Evolutionary conservation across 1,284 basidiomycete genomes (phyloP).

Genomic region (Mrakiaceae sp.): DNA sequence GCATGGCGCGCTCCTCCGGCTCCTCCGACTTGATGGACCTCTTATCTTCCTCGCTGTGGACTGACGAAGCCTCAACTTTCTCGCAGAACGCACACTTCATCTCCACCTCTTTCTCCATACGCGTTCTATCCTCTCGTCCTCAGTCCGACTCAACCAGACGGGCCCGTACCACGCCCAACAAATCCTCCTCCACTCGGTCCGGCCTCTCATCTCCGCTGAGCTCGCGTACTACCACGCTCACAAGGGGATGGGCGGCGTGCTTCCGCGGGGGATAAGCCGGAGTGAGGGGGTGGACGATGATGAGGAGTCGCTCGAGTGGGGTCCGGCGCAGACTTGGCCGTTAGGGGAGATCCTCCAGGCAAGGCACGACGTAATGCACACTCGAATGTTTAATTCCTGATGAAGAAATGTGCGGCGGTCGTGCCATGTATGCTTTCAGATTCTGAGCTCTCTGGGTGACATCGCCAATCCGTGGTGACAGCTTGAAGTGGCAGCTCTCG

Average conservation of each 20-base stretch:
- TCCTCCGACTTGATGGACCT: neutral
- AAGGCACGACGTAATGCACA: slow-evolving; percentile 89
- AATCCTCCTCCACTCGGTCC: slow-evolving; percentile 61
- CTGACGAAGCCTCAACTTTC: neutral
- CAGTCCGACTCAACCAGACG: slow-evolving; percentile 78
- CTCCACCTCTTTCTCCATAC: slow-evolving; percentile 90
- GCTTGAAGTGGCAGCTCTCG: too few species aligned
- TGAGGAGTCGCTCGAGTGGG: slow-evolving; percentile 24
- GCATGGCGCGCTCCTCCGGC: neutral
- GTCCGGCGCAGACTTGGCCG: slow-evolving; percentile 84
- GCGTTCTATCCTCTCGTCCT: slow-evolving; percentile 75
- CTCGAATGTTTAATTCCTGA: slow-evolving; percentile 75
- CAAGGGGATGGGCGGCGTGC: slow-evolving; percentile 28
- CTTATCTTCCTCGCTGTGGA: neutral
- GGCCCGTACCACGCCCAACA: slow-evolving; percentile 92
- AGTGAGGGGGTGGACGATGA: slow-evolving; percentile 16
- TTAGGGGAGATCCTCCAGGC: slow-evolving; percentile 85
- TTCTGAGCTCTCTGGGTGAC: too few species aligned
- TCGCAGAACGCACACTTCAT: slow-evolving; percentile 57
- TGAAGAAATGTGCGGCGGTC: neutral
- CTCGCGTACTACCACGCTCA: slow-evolving; percentile 36
- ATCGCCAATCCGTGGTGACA: too few species aligned
- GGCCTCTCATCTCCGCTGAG: slow-evolving; percentile 51
- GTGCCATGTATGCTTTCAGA: too few species aligned
- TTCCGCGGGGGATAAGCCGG: neutral